Evolutionary conservation across 2,329 filamentous ascomycete species (phyloP), one percentile per base, ranked within the genome.

Genomic region (Fusarium ambrosium): DNA sequence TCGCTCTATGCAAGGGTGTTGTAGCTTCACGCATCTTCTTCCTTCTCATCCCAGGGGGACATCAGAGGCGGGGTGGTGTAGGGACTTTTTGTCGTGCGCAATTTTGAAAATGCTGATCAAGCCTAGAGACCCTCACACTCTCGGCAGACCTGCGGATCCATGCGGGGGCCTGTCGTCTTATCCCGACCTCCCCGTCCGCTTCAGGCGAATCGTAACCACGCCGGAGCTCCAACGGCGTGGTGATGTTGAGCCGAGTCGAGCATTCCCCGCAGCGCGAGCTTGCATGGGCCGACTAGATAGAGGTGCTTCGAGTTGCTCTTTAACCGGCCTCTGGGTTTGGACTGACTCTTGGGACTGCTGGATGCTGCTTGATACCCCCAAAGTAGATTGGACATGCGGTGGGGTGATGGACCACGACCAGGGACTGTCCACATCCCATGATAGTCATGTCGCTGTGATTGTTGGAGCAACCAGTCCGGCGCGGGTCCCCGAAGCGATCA

Each of bases 91-190:
- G 69, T 67, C 32, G 64, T 51, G 62, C 65, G 71, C 69, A 68
- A 65, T 68, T 68, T 75, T 69, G 60, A 34, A 66, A 58, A 68
- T 70, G 70, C 63, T 72, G 75, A 77, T 75, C 72, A 72, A 71
- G 59, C 61, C 66, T 71, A 58, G 48, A 74, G 65, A 62, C 66
- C 61, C 71, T 68, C 65, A 45, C 66, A 58, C 64, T 65, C 53
- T 64, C 43, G 64, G 69, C 55, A 66, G 62, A 63, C 58, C 51
- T 59, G 68, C 75, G 73, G 75, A 77, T 66, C 75, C 68, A 45
- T 69, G 75, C 68, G 73, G 75, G 66, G 73, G 29, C 68, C 53
- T 59, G 59, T 66, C 65, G 59, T 55, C 53, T 69, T 65, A 69
- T 66, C 62, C 66, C 62, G 48, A 66, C 70, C 48, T 67, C 59